A percentile compares a stretch with the other conserved stretches of the same genome.
These are phyloP conservation scores for Pyrus hybrid DNA, from an alignment of 331 rosid species.

Conservation along the genomic window DNA sequence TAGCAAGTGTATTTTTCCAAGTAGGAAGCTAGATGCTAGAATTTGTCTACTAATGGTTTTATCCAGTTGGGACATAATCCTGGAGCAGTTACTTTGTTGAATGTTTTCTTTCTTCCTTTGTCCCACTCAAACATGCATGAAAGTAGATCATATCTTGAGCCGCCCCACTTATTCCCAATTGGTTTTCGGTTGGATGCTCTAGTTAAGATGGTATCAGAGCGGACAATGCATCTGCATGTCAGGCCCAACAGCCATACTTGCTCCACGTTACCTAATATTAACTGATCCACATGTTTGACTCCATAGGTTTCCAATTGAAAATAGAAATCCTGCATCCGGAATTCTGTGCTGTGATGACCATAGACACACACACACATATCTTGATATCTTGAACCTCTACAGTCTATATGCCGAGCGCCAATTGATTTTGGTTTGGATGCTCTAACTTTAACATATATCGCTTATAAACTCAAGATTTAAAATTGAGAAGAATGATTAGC, in stretches of 20 bases:
- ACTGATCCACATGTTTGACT: background rate
- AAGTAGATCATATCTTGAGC: background rate
- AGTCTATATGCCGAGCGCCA: background rate
- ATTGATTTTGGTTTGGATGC: background rate
- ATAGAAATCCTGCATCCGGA: background rate
- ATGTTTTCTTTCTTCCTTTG: background rate
- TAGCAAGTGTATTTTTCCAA: background rate
- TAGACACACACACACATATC: background rate
- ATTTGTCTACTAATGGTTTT: background rate
- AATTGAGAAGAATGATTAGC: background rate
- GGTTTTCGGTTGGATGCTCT: background rate
- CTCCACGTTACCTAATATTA: background rate
- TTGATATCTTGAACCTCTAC: background rate
- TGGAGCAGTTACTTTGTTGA: background rate
- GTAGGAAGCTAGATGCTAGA: background rate
- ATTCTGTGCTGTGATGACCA: background rate
- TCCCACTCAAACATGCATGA: background rate
- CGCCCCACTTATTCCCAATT: background rate
- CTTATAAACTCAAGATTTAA: background rate
- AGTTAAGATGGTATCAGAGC: background rate
- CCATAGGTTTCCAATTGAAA: background rate
- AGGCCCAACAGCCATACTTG: background rate
- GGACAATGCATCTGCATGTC: background rate
- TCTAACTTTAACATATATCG: background rate
- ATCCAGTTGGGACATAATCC: background rate